phyloP scores from a whole-genome alignment of 2,329 filamentous ascomycete genomes.

The Claviceps citrina region DNA sequence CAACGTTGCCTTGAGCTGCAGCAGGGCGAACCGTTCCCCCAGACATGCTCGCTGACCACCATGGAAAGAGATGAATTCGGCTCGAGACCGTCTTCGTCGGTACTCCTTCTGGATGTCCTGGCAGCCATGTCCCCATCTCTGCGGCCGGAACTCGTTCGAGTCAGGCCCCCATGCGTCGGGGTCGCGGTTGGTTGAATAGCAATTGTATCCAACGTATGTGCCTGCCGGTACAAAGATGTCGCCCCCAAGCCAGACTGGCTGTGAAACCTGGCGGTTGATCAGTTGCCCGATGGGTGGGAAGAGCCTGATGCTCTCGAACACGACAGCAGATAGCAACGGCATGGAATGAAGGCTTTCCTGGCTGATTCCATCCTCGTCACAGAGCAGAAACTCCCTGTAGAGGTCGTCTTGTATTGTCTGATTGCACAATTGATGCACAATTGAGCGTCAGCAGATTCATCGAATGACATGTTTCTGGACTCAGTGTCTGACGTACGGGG shows the following conservation, averaged over 20 bases:
- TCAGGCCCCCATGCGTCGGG: slow-evolving; percentile 16
- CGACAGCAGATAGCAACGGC: slow-evolving; percentile 26
- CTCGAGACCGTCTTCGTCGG: slow-evolving; percentile 20
- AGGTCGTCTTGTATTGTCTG: slow-evolving; percentile 17
- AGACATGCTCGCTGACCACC: slow-evolving; percentile 25
- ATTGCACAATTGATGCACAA: background rate
- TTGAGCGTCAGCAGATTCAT: background rate
- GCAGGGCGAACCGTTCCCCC: slow-evolving; percentile 25
- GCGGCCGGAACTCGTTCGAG: slow-evolving; percentile 22
- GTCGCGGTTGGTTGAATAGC: slow-evolving; percentile 24
- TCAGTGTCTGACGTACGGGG: slow-evolving; percentile 8
- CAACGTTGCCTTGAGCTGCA: slow-evolving; percentile 21
- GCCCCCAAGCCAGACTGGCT: slow-evolving; percentile 11
- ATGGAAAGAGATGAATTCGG: slow-evolving; percentile 27
- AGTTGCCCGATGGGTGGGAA: slow-evolving; percentile 34
- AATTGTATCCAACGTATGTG: slow-evolving; percentile 26
- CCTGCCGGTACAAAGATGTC: slow-evolving; percentile 19
- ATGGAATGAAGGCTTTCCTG: slow-evolving; percentile 16
- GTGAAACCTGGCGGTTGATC: slow-evolving; percentile 26
- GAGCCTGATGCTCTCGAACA: slow-evolving; percentile 31
- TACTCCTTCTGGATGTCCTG: slow-evolving; percentile 21
- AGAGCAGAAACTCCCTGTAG: slow-evolving; percentile 15
- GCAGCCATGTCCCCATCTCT: slow-evolving; percentile 21
- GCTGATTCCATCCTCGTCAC: slow-evolving; percentile 2
- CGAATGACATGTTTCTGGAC: background rate